These are phyloP conservation scores for Saccharomyces eubayanus DNA, from an alignment of 805 yeast species.

Conservation along the genomic window DNA sequence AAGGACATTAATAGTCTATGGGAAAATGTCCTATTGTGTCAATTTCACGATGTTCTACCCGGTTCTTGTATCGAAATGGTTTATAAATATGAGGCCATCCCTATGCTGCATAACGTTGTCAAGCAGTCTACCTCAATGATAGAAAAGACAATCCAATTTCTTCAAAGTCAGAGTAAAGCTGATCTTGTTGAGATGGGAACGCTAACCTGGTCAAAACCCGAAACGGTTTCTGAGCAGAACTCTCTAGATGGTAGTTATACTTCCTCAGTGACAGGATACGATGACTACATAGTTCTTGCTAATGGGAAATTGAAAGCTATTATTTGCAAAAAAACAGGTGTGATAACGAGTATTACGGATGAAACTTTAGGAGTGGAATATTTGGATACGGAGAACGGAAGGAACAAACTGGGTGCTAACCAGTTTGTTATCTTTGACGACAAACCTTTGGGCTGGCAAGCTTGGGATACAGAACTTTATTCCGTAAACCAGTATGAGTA, in stretches of 20 bases:
- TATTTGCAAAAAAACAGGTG: constrained; percentile 48
- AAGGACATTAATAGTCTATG: constrained; percentile 61
- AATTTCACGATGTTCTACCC: constrained; percentile 96
- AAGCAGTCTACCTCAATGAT: constrained; percentile 46
- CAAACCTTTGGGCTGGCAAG: constrained; percentile 84
- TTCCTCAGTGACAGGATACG: constrained; percentile 18
- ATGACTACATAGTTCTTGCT: constrained; percentile 41
- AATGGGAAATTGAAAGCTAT: constrained; percentile 56
- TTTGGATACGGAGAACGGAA: constrained; percentile 48
- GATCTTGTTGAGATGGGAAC: constrained; percentile 37
- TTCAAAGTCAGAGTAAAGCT: neutral
- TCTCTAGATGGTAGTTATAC: neutral
- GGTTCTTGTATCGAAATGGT: constrained; percentile 95
- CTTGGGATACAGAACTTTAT: constrained; percentile 95
- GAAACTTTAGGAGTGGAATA: constrained; percentile 51
- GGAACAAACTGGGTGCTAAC: constrained; percentile 60
- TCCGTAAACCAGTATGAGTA: constrained; percentile 65
- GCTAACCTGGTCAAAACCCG: constrained; percentile 46
- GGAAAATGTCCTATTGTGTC: constrained; percentile 85
- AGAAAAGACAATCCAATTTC: neutral
- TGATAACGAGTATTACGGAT: constrained; percentile 58
- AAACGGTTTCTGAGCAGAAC: constrained; percentile 29
- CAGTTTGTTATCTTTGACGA: constrained; percentile 80
- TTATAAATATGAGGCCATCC: constrained; percentile 78
- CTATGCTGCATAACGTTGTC: constrained; percentile 57